A percentile compares a stretch with the other conserved stretches of the same genome.
Evolutionary conservation across 139 green algal species (phyloP).

Genomic region (Chlamydomonas sp.): DNA sequence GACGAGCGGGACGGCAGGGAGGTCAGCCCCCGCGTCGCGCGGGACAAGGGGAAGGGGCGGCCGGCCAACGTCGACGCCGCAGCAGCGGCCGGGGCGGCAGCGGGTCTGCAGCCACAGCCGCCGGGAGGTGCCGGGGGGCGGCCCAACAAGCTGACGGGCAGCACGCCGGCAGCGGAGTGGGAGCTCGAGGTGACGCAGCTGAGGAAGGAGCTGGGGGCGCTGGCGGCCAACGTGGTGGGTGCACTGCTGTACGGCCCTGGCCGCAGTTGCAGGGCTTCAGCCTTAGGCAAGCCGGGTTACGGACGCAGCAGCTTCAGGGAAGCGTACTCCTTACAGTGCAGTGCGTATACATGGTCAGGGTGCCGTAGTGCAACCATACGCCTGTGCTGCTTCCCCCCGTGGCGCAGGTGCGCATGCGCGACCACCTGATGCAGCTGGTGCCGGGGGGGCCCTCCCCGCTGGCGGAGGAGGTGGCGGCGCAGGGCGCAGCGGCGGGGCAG

Average conservation of each 20-base stretch:
- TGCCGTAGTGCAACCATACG: neutral
- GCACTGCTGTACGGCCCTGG: too few species aligned
- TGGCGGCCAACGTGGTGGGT: constrained; percentile 26
- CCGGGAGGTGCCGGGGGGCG: neutral
- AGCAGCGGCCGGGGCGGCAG: neutral
- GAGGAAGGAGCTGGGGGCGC: constrained; percentile 22
- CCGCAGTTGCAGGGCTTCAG: too few species aligned
- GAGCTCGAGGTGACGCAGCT: constrained; percentile 24
- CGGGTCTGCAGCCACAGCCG: neutral
- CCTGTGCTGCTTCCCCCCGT: too few species aligned
- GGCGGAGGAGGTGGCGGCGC: constrained; percentile 19
- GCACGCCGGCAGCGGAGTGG: neutral
- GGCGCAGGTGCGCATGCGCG: constrained; percentile 6
- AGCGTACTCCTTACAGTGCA: too few species aligned
- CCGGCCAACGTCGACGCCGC: neutral
- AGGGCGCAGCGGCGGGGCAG: constrained; percentile 1
- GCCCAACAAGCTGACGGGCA: constrained; percentile 10
- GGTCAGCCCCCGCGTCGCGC: neutral
- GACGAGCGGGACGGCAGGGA: neutral
- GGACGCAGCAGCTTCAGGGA: too few species aligned
- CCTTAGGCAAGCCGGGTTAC: too few species aligned
- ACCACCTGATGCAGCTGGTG: neutral
- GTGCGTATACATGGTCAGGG: neutral
- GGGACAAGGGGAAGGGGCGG: neutral
- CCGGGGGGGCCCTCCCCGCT: constrained; percentile 10